Base-by-base conservation (phyloP, 352 stramenopile genomes). In the Pythium dissotocum region DNA sequence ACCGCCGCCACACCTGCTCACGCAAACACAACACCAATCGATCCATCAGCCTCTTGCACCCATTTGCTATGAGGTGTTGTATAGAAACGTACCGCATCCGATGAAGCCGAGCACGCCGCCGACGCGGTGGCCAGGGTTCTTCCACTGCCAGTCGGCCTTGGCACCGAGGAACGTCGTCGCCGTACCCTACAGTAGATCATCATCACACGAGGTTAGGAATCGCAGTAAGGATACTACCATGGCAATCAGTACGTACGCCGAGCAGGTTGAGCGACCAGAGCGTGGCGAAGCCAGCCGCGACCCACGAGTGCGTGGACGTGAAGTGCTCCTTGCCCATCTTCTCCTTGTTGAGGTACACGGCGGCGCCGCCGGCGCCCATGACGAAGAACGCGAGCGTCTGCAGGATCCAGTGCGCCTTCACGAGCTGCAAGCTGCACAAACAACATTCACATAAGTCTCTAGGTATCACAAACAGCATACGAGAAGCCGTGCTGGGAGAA, bases 81-180 rank as follows among this genome's bases (percentile, higher is more conserved):
- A 36, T 58, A 18, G 8, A 42, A 62, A 46, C 49, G 18, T 28
- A 57, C 82, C 82, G 63, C 75, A 77, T 18, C 76, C 69, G n/a
- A 87, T 16, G 61, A 89, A 86, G 40, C 79, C 76, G 53, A 91
- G 44, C 6, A 74, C 78, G 44, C 83, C 83, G 24, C 79, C 73
- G 40, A 87, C 80, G 53, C 81, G 83, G 69, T 91, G 83, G 30
- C 76, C 74, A 10, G 77, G 75, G 69, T 91, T 87, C 69, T 85
- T 87, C 83, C 83, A 91, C 46, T 86, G 81, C 79, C 79, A 91
- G 69, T 76, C 83, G 24, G 72, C 78, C 70, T 85, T 89, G 75
- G 82, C 88, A 33, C 81, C 77, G 1, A 72, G 66, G 67, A 88
- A 91, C 4, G 82, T 90, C 16, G 77, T 83, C 24, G 72, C 65